A percentile compares a stretch with the other conserved stretches of the same genome.
phyloP scores from a whole-genome alignment of 1,284 basidiomycete species.

The Fomitopsis pinicola region DNA sequence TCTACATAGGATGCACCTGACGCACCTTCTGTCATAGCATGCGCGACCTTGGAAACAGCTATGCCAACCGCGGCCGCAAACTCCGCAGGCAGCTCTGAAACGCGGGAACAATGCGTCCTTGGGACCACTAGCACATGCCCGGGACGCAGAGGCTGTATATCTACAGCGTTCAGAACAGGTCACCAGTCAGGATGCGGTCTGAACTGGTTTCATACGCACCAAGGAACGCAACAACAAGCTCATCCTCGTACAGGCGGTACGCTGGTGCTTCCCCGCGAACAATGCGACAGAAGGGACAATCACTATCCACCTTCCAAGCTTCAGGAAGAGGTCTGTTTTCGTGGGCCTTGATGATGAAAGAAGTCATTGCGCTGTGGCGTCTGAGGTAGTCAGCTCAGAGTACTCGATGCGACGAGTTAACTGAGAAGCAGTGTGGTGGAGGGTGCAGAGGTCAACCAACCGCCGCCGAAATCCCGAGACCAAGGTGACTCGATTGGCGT shows the following conservation, averaged over 20 bases:
- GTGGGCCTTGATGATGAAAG: constrained; percentile 67
- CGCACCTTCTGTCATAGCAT: constrained; percentile 58
- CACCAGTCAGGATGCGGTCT: too few relatives aligned
- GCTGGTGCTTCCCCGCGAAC: constrained; percentile 43
- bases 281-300: constrained; percentile 65
- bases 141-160: constrained; percentile 65
- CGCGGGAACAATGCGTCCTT: constrained; percentile 52
- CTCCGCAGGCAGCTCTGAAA: constrained; percentile 64
- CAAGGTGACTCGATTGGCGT: too few relatives aligned
- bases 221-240: constrained; percentile 65
- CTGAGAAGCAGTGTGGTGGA: too few relatives aligned
- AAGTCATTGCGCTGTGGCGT: constrained; percentile 45
- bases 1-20: neutral
- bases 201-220: constrained; percentile 31
- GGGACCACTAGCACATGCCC: constrained; percentile 72
- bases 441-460: too few relatives aligned
- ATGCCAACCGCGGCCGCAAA: constrained; percentile 54
- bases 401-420: too few relatives aligned
- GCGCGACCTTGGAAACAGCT: constrained; percentile 55
- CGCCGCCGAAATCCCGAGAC: too few relatives aligned
- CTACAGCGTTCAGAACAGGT: constrained; percentile 26
- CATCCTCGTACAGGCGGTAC: constrained; percentile 57
- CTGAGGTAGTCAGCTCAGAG: too few relatives aligned
- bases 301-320: constrained; percentile 41
- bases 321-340: constrained; percentile 37